A percentile compares a stretch with the other conserved stretches of the same genome.
Conservation (phyloP, 257 asterid genomes). For the Anisodus acutangulus region DNA sequence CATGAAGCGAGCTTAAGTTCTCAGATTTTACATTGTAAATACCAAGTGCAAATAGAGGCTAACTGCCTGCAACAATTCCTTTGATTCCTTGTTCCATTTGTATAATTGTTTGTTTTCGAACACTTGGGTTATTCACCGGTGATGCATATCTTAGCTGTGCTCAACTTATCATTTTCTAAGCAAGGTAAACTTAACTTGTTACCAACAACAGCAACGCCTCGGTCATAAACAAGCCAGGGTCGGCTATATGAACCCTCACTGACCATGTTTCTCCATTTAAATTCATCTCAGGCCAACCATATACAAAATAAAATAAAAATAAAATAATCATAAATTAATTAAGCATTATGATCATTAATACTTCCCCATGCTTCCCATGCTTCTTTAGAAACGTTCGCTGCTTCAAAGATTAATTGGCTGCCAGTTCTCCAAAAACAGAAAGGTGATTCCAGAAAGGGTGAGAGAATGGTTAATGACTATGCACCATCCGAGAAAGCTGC, state of each 20-base stretch:
- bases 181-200: background rate
- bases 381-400: background rate
- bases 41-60: background rate
- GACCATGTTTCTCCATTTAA: slow-evolving; percentile 11
- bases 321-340: background rate
- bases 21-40: slow-evolving; percentile 13
- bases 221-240: background rate
- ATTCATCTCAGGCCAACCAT: background rate
- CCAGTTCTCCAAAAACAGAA: slow-evolving; percentile 5
- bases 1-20: background rate
- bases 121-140: background rate
- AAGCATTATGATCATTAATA: background rate
- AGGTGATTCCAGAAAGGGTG: slow-evolving; percentile 21
- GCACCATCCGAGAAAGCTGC: background rate
- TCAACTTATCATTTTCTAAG: background rate
- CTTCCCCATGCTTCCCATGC: slow-evolving; percentile 10
- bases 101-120: background rate
- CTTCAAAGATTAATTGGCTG: background rate
- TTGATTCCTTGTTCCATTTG: slow-evolving; percentile 12
- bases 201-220: background rate
- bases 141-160: background rate
- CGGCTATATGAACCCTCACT: background rate
- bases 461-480: background rate
- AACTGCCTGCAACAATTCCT: background rate
- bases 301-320: background rate